Base-by-base conservation (phyloP, 2,329 filamentous ascomycete genomes). In the Penicillium sp. region DNA sequence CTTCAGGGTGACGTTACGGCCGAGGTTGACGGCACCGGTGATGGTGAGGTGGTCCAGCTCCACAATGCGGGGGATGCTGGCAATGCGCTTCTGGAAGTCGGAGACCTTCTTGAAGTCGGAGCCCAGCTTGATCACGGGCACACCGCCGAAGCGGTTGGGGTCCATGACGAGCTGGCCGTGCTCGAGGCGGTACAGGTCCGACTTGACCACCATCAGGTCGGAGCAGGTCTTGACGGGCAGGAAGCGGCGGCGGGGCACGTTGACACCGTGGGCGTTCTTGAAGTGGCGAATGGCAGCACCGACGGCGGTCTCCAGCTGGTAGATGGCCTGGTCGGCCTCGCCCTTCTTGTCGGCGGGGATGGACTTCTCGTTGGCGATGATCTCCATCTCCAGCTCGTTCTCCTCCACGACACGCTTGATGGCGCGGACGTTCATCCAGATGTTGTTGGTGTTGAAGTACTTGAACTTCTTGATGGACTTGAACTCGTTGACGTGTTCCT, bases 401-500 rank as follows among this genome's bases (percentile, higher is more conserved):
- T 94, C 89, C 81, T 97, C 93, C 6, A 98, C 93, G 39, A 98
- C 89, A 47, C 93, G 90, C 85, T 97, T 97, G 74, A 98, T 86
- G 57, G 93, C 93, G 67, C 87, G 84, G 60, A 96, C 80, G 76
- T 95, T 95, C 79, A 98, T 86, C 93, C 93, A 98, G 74, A 98
- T 96, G 81, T 98, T 98, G 86, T 98, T 98, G 73, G 93, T 98
- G 83, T 98, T 98, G 85, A 98, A 98, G 83, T 98, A 98, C 81
- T 94, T 96, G 86, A 98, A 98, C 81, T 98, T 98, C 85, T 98
- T 98, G 80, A 98, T 98, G 33, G 90, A 96, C 84, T 98, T 98
- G 87, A 98, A 98, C 77, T 98, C 93, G 75, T 98, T 97, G 69
- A 93, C 87, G 74, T 98, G 93, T 78, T 98, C 88, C 83, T 97